Percentiles rank a stretch among this genome's conserved stretches.
These are phyloP conservation scores for Alternaria viburni DNA, from an alignment of 2,329 filamentous ascomycete species.

Conservation along the genomic window DNA sequence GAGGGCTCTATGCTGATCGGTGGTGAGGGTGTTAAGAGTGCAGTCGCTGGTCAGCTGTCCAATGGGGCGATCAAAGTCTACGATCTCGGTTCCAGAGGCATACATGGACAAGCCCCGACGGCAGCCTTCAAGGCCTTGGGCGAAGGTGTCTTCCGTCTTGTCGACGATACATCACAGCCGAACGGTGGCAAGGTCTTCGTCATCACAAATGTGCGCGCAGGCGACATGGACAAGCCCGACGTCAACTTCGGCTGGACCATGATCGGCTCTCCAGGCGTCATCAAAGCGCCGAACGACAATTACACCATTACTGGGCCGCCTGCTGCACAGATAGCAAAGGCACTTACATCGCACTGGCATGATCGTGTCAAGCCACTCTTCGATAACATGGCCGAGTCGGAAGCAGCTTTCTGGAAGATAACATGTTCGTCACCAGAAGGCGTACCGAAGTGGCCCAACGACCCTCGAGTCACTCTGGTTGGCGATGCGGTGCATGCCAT, in stretches of 20 bases:
- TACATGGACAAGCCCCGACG: conserved; percentile 69
- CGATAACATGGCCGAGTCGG: conserved; percentile 62
- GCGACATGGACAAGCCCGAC: conserved; percentile 64
- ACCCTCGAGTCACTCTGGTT: conserved; percentile 57
- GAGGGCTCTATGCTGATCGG: conserved; percentile 66
- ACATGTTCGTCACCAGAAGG: conserved; percentile 66
- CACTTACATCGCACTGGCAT: conserved; percentile 62
- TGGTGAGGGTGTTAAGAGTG: conserved; percentile 68
- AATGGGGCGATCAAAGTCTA: conserved; percentile 65
- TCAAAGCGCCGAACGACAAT: conserved; percentile 65
- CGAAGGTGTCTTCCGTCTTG: conserved; percentile 67
- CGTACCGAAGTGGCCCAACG: conserved; percentile 66
- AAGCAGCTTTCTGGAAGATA: conserved; percentile 72
- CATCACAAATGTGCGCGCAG: conserved; percentile 69
- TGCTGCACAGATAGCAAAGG: conserved; percentile 65
- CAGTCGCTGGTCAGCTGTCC: conserved; percentile 65
- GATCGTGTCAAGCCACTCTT: conserved; percentile 63
- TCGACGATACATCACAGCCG: conserved; percentile 55
- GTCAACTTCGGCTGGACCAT: conserved; percentile 70
- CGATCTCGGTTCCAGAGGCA: conserved; percentile 68
- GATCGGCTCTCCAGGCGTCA: conserved; percentile 63
- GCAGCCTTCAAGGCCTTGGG: conserved; percentile 67
- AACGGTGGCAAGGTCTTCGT: conserved; percentile 57
- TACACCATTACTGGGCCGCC: conserved; percentile 63
- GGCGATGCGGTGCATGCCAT: conserved; percentile 56